phyloP scores from a whole-genome alignment of 2,329 filamentous ascomycete species.

The Aspergillus sp. region DNA sequence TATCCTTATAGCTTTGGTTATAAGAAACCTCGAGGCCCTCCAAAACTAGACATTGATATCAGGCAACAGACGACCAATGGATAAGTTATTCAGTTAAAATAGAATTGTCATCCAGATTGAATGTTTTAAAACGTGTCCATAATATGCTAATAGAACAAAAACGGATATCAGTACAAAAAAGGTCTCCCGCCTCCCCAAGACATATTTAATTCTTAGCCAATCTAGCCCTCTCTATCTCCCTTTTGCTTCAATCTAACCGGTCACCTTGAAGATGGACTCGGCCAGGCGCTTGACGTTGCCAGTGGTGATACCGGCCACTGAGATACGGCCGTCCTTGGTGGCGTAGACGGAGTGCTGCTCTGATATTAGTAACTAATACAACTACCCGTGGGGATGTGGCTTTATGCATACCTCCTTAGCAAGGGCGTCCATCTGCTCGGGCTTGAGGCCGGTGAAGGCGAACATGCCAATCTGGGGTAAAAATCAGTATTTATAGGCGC shows the following conservation, averaged over 20 bases:
- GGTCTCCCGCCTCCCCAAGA: not conserved
- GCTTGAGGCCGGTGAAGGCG: constrained; percentile 89
- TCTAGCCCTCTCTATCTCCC: constrained; percentile 7
- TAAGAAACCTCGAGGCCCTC: too few relatives aligned
- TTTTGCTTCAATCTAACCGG: constrained; percentile 37
- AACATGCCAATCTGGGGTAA: constrained; percentile 86
- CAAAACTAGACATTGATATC: not conserved
- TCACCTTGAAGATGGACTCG: constrained; percentile 53
- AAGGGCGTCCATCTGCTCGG: constrained; percentile 87
- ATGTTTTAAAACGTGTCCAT: constrained; percentile 6
- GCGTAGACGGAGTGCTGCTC: constrained; percentile 88
- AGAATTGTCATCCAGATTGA: constrained; percentile 1
- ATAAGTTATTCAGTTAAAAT: not conserved
- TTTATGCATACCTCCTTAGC: constrained; percentile 69
- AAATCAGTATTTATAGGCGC: not conserved
- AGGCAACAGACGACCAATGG: not conserved
- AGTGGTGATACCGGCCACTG: constrained; percentile 50
- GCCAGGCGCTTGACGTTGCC: constrained; percentile 52
- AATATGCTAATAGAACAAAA: constrained; percentile 25
- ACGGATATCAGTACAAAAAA: constrained; percentile 24
- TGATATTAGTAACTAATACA: constrained; percentile 9
- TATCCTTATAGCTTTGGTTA: too few relatives aligned
- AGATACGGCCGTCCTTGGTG: constrained; percentile 68
- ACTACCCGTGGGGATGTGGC: not conserved
- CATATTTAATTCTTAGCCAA: constrained; percentile 17